These are phyloP conservation scores for Paracamarosporium sp. DNA, from an alignment of 2,329 filamentous ascomycete genomes.

Conservation along the genomic window DNA sequence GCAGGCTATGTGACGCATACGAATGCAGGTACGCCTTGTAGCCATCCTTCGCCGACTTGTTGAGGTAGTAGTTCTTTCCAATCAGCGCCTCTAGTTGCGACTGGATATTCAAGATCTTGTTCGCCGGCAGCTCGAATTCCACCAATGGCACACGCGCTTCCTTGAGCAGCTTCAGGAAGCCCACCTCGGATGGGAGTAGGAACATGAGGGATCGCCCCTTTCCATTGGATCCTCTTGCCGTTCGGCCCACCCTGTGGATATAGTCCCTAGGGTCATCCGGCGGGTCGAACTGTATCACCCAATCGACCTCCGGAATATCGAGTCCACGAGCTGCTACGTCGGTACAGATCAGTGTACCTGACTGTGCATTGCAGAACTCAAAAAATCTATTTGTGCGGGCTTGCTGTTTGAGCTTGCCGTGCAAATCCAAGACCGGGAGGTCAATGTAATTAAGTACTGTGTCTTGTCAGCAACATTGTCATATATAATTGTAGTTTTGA, in stretches of 20 bases:
- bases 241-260: constrained; percentile 88
- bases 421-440: constrained; percentile 82
- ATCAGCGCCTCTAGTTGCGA: constrained; percentile 90
- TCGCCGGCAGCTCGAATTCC: constrained; percentile 92
- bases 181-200: constrained; percentile 88
- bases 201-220: constrained; percentile 93
- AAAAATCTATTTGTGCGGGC: constrained; percentile 99
- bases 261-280: constrained; percentile 80
- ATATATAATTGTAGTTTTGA: constrained; percentile 25
- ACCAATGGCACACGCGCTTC: constrained; percentile 90
- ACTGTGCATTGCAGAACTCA: constrained; percentile 86
- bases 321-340: constrained; percentile 95
- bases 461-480: constrained; percentile 83
- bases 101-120: constrained; percentile 79
- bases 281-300: constrained; percentile 73
- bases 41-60: constrained; percentile 79
- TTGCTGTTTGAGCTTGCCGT: constrained; percentile 96
- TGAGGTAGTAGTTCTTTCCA: constrained; percentile 93
- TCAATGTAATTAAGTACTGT: constrained; percentile 94
- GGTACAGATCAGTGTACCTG: constrained; percentile 91
- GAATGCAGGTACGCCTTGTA: constrained; percentile 94
- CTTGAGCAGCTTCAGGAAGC: constrained; percentile 90
- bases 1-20: constrained; percentile 84
- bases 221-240: constrained; percentile 80
- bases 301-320: constrained; percentile 95